Evolutionary conservation across 768 basidiomycete genomes (phyloP).

Genomic region (Sistotremastrum niveocremeum): DNA sequence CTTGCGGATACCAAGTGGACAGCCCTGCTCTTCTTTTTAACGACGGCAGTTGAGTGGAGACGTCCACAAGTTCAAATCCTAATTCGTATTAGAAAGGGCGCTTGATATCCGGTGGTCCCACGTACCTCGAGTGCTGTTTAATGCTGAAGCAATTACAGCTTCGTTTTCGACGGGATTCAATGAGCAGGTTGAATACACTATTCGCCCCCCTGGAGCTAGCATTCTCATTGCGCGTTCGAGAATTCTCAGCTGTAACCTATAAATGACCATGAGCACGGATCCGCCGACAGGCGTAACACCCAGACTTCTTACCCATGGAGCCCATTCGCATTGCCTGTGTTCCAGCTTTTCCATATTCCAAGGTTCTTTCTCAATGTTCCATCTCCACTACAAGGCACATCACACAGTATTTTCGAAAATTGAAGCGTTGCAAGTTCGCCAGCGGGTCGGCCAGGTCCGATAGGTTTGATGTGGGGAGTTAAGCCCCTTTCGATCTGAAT

Average conservation of each 20-base stretch:
- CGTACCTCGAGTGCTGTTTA: constrained; percentile 57
- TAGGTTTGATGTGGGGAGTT: constrained; percentile 9
- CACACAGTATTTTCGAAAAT: constrained; percentile 90
- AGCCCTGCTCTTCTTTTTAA: constrained; percentile 68
- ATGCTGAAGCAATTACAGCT: constrained; percentile 79
- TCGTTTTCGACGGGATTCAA: constrained; percentile 97
- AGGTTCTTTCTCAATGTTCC: constrained; percentile 92
- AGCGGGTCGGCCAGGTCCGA: constrained; percentile 19
- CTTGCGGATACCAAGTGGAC: constrained; percentile 57
- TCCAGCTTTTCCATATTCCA: constrained; percentile 92
- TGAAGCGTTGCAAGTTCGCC: constrained; percentile 37
- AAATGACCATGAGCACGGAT: not conserved
- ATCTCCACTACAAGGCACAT: constrained; percentile 97
- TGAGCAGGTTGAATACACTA: constrained; percentile 97
- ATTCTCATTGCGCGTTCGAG: constrained; percentile 86
- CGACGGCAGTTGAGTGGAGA: constrained; percentile 54
- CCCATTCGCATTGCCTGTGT: constrained; percentile 77
- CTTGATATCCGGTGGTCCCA: not conserved
- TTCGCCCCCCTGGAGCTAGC: constrained; percentile 71
- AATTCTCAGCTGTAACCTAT: constrained; percentile 83
- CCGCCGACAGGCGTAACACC: not conserved
- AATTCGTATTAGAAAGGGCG: not conserved
- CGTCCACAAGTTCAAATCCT: constrained; percentile 75
- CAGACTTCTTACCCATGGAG: constrained; percentile 55
- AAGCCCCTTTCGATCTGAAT: constrained; percentile 31